Evolutionary conservation across 768 basidiomycete genomes (phyloP), one percentile per base, ranked within the genome.

Genomic region (Suillus lakei): DNA sequence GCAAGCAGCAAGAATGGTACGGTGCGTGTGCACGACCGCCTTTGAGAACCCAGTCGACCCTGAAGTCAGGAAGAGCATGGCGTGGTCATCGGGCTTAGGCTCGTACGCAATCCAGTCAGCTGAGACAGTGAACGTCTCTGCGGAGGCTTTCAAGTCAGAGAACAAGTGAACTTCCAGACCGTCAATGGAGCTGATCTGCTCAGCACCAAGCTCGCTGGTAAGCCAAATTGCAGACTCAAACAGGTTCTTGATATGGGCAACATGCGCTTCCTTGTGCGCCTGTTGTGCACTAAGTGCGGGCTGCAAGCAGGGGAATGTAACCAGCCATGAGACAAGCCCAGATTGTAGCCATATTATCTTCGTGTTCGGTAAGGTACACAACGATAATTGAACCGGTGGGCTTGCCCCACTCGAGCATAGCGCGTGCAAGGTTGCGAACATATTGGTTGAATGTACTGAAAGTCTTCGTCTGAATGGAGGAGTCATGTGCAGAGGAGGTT

Each of bases 41-140:
- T 82, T 83, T 32, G 82, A 80, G 62, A 82, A 81, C 0, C 82
- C 82, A 4, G 82, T 82, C 0, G 82, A 83, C 0, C 82, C 82
- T 5, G 82, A 82, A 4, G 82, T 83, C 67, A 83, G 69, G 67
- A 78, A 78, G 12, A 76, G 68, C 46, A 76, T 73, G 8, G 76
- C 75, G 21, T 77, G 70, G 16, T 76, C 69, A 51, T 76, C 76
- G 39, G 73, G 62, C 38, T 67, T 65, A 7, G 72, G 65, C 21
- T 66, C 50, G 48, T 68, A 70, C 10, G 62, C 69, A 34, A 38
- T 38, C 50, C 73, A 76, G 41, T 71, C 66, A 10, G 59, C 67
- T 39, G 41, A 60, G 36, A 3, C 28, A 23, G 21, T 41, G 26
- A 59, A 51, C n/a, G 13, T 41, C 50, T 65, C 43, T 5, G 74